These are phyloP conservation scores for Paraconiothyrium sp. DNA, from an alignment of 2,329 filamentous ascomycete genomes.

Conservation along the genomic window DNA sequence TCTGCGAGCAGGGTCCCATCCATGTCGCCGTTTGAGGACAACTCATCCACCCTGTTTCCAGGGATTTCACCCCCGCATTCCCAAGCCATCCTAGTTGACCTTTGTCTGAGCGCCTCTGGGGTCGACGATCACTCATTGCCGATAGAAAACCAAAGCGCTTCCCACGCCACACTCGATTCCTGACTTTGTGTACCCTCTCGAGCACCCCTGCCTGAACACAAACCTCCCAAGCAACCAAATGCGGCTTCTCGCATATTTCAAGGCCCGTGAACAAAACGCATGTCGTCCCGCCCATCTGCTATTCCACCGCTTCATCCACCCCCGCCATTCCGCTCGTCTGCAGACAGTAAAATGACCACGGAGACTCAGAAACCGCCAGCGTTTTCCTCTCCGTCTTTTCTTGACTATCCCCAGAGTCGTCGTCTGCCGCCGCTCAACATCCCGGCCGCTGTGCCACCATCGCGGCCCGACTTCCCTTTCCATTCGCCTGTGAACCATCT, in stretches of 20 bases:
- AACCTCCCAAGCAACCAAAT: slow-evolving; percentile 50
- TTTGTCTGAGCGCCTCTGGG: slow-evolving; percentile 43
- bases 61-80: slow-evolving; percentile 14
- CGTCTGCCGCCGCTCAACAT: slow-evolving; percentile 52
- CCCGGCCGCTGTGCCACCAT: slow-evolving; percentile 48
- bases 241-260: slow-evolving; percentile 49
- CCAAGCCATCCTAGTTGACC: slow-evolving; percentile 20
- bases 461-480: slow-evolving; percentile 50
- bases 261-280: slow-evolving; percentile 54
- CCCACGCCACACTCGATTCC: slow-evolving; percentile 52
- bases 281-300: slow-evolving; percentile 55
- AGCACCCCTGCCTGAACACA: slow-evolving; percentile 50
- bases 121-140: slow-evolving; percentile 17
- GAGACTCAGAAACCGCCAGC: slow-evolving; percentile 56
- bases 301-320: slow-evolving; percentile 54
- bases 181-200: slow-evolving; percentile 49
- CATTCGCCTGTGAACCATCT: slow-evolving; percentile 51
- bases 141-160: slow-evolving; percentile 48
- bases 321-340: slow-evolving; percentile 42
- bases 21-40: slow-evolving; percentile 16
- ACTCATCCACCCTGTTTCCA: slow-evolving; percentile 15
- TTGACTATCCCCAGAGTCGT: slow-evolving; percentile 49
- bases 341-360: slow-evolving; percentile 51
- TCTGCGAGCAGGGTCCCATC: slow-evolving; percentile 1
- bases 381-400: slow-evolving; percentile 53